Conservation (phyloP, 306 rosid species). For the Lablab purpureus region DNA sequence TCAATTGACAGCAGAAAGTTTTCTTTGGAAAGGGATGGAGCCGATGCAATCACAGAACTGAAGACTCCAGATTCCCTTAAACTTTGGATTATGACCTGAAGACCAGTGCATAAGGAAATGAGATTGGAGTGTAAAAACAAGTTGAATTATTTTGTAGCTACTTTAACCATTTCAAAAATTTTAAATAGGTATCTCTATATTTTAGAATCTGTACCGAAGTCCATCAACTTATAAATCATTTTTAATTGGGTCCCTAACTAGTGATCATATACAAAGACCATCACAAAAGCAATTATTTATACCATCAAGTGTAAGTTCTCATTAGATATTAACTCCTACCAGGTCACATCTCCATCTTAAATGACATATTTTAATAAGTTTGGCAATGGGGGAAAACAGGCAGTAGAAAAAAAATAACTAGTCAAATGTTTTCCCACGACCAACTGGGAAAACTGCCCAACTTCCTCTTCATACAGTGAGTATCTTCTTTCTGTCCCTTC, state of each 20-base stretch:
- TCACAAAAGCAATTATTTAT: neutral
- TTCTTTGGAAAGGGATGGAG: conserved; percentile 76
- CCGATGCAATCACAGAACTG: conserved; percentile 86
- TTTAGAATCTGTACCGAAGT: neutral
- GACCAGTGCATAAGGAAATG: conserved; percentile 26
- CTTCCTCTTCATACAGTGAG: conserved; percentile 21
- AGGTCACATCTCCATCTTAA: conserved; percentile 1
- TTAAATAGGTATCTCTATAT: neutral
- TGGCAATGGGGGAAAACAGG: neutral
- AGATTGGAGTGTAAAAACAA: neutral
- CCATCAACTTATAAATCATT: neutral
- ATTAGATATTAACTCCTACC: neutral
- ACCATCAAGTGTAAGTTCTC: conserved; percentile 5
- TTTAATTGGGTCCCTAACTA: neutral
- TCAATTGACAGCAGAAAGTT: conserved; percentile 74
- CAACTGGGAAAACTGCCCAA: neutral
- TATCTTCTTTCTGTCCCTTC: conserved; percentile 9
- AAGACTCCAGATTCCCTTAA: conserved; percentile 89
- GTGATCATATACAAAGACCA: neutral
- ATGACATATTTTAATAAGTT: neutral
- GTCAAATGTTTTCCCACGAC: conserved; percentile 24
- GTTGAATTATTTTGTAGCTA: neutral
- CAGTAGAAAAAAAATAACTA: neutral
- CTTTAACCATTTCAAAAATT: neutral
- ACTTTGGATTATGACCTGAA: conserved; percentile 87